Conservation (phyloP, 768 basidiomycete species). For the Tulasnella sp. region DNA sequence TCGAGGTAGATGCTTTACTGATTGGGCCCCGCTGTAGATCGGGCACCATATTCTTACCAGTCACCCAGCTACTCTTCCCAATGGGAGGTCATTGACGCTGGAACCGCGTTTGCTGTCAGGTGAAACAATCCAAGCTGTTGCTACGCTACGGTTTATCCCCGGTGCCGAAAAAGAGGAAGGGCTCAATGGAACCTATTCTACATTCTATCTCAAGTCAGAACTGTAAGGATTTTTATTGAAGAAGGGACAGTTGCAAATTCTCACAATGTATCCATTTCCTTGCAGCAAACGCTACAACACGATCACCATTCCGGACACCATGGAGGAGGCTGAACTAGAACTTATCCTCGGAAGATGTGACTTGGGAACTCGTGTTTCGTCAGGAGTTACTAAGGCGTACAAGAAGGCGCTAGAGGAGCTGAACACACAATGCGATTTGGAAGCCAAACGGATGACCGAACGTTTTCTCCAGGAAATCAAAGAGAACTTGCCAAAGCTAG, state of each 20-base stretch:
- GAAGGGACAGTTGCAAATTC: neutral
- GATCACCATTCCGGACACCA: neutral
- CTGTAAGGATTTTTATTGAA: neutral
- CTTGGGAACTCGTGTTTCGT: neutral
- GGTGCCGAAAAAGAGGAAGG: neutral
- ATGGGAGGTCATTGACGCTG: neutral
- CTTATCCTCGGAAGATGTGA: neutral
- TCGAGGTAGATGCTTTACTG: too few species aligned
- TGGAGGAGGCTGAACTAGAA: neutral
- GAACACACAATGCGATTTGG: neutral
- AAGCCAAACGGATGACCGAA: neutral
- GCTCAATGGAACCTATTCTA: neutral
- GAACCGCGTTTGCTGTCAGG: neutral
- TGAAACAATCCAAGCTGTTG: neutral
- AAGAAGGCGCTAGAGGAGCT: neutral
- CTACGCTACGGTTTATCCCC: neutral
- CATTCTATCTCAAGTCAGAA: neutral
- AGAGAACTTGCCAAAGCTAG: neutral
- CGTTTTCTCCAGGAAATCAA: neutral
- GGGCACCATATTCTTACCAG: neutral
- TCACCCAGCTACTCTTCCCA: neutral
- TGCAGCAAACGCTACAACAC: neutral
- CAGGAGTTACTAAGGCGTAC: neutral
- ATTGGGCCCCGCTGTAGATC: neutral
- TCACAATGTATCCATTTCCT: neutral